Evolutionary conservation across 306 rosid genomes (phyloP), one percentile per base, ranked within the genome.

Genomic region (Begonia fuchsioides): DNA sequence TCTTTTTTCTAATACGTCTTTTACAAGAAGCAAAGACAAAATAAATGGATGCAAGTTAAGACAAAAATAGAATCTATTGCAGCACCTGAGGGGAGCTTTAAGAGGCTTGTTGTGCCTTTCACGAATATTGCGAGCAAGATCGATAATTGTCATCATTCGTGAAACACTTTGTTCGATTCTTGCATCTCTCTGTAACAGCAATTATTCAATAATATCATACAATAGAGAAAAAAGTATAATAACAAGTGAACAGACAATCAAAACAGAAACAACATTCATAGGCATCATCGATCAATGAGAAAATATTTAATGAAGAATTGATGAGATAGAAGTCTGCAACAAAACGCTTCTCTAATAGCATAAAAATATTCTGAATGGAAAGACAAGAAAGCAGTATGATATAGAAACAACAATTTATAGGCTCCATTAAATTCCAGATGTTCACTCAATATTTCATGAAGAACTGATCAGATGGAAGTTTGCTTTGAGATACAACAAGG

Each of bases 91-190:
- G 11, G 97, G 97, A 15, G 95, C 54, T 68, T 90, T 90, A 6
- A 90, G 95, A 58, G 97, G 87, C 56, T 79, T 90, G 80, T 79
- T 90, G 66, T 84, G 95, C 41, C 95, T 86, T 60, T 90, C 97
- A 39, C 95, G 95, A 62, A 81, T 84, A 58, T 90, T 90, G 55
- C 94, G 86, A 10, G 97, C 97, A 46, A 84, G 94, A 64, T 90
- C 95, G 75, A 84, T 90, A 43, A 81, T 81, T 51, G 82, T 90
- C 74, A 56, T 84, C 97, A 84, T 90, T 74, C 97, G 81, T 19
- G 93, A 50, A 56, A 90, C 94, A 57, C 97, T 90, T 64, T 74
- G 77, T 63, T 90, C 97, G 57, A 90, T 90, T 53, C 93, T 73
- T 56, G 79, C 94, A 38, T 75, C 97, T 65, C 80, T 64, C 94